Percentiles rank a stretch among this genome's conserved stretches.
phyloP scores from a whole-genome alignment of 169 alveolate species.

The Plasmodium coatneyi region DNA sequence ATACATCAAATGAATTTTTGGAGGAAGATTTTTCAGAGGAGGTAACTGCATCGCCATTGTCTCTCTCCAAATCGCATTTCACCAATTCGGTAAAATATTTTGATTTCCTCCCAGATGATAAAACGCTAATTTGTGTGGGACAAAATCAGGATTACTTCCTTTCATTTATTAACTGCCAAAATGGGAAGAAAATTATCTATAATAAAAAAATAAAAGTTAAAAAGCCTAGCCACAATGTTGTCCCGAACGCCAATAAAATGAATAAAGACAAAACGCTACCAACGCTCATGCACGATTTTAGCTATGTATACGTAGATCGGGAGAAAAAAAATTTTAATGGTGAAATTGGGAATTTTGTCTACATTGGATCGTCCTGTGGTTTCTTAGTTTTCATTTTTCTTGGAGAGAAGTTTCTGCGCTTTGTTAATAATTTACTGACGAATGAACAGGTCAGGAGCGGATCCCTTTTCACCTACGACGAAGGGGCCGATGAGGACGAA shows the following conservation, averaged over 20 bases:
- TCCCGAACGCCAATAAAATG: background rate
- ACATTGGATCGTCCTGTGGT: constrained; percentile 67
- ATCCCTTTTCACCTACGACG: constrained; percentile 40
- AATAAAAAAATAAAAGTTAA: constrained; percentile 43
- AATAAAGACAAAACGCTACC: background rate
- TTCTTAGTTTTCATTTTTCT: constrained; percentile 47
- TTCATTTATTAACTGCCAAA: constrained; percentile 48
- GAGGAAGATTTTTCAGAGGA: constrained; percentile 42
- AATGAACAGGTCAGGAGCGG: constrained; percentile 29
- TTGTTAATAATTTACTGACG: constrained; percentile 20
- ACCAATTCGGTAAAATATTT: constrained; percentile 45
- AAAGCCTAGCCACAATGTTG: background rate
- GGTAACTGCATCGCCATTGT: constrained; percentile 25
- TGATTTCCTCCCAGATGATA: constrained; percentile 56
- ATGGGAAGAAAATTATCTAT: constrained; percentile 43
- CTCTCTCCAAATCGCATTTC: constrained; percentile 38
- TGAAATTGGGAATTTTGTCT: constrained; percentile 33
- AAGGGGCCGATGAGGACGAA: background rate
- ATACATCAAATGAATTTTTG: background rate
- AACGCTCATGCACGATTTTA: constrained; percentile 41
- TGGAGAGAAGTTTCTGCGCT: constrained; percentile 28
- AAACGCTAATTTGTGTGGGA: constrained; percentile 65
- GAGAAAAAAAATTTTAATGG: constrained; percentile 57
- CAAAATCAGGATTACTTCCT: constrained; percentile 57
- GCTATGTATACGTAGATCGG: constrained; percentile 34